Base-by-base conservation (phyloP, 345 rosid genomes). In the Gossypium australe region DNA sequence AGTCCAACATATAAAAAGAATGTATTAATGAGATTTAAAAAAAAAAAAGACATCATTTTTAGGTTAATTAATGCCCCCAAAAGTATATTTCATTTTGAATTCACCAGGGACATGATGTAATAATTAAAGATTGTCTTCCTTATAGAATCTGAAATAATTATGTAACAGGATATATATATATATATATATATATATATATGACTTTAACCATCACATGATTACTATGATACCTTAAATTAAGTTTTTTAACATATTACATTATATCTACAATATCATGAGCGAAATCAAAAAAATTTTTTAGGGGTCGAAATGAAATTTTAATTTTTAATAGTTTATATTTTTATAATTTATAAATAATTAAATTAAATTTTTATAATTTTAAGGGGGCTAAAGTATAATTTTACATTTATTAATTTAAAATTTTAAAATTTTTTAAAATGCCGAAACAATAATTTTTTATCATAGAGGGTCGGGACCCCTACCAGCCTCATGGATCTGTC, bases 141-240 rank as follows among this genome's bases (percentile, higher is more conserved):
- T 38, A 14, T 51, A 74, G 66, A 73, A 76, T 73, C 73, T 67
- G 61, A 68, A 70, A 69, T 62, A 11, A 81, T 75, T 58, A 77
- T 53, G 56, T 34, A 34, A 34, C 41, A 34, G 41, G 7, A 34
- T 5, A 34, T 7, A 34, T 34, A 34, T 34, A 0, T 1, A 34
- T 34, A 0, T 0, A 0, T 0, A 9, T 7, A 2, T 48, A 12
- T 48, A 12, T 20, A 27, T 72, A 29, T 34, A 72, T 47, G 65
- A 70, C 71, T 55, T 73, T 43, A 73, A 55, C 56, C 57, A 47
- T 64, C 41, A 47, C 47, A 45, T 64, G 52, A 70, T 75, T 20
- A 47, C 60, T 18, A 14, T 77, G 17, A 22, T 17, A 34, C 24
- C 3, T 6, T 61, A 16, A 12, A 2, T 27, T 27, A 43, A 41